Percentiles rank a stretch among this genome's conserved stretches.
Conservation (phyloP, 192 early-diverging fungal species). For the Dissophora globulifera region DNA sequence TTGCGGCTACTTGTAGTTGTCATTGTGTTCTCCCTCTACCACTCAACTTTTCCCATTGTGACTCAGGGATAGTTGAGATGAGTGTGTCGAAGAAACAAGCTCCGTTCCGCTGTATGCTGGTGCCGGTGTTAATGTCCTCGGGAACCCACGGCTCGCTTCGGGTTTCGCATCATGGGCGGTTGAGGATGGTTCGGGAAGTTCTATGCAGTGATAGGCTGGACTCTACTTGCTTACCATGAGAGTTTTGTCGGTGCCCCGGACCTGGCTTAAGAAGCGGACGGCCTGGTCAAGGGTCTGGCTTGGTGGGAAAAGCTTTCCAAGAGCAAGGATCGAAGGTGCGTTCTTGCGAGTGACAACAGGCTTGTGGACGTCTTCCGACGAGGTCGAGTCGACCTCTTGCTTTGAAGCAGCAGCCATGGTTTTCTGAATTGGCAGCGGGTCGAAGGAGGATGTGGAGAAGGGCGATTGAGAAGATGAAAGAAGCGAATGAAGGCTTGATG, state of each 20-base stretch:
- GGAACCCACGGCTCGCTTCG: too few relatives aligned
- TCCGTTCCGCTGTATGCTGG: too few relatives aligned
- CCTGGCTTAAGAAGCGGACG: conserved; percentile 68
- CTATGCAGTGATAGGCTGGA: too few relatives aligned
- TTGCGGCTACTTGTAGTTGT: too few relatives aligned
- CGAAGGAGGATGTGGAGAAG: neutral
- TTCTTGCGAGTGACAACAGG: conserved; percentile 17
- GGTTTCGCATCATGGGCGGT: too few relatives aligned
- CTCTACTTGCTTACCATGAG: conserved; percentile 81
- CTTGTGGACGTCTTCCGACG: conserved; percentile 30
- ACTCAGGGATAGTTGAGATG: too few relatives aligned
- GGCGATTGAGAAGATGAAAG: neutral
- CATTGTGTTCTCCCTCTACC: too few relatives aligned
- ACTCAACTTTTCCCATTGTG: too few relatives aligned
- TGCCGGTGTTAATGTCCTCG: too few relatives aligned
- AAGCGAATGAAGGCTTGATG: neutral
- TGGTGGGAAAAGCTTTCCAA: conserved; percentile 63
- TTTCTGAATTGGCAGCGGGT: too few relatives aligned
- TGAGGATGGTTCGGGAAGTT: too few relatives aligned
- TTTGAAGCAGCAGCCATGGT: conserved; percentile 34
- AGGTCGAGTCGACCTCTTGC: conserved; percentile 28
- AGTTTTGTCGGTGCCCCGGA: conserved; percentile 73
- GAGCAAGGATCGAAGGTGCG: conserved; percentile 62
- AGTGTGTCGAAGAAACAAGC: too few relatives aligned
- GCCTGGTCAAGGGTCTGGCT: conserved; percentile 75